phyloP scores from a whole-genome alignment of 345 rosid genomes.

The Eucalyptus marginata region DNA sequence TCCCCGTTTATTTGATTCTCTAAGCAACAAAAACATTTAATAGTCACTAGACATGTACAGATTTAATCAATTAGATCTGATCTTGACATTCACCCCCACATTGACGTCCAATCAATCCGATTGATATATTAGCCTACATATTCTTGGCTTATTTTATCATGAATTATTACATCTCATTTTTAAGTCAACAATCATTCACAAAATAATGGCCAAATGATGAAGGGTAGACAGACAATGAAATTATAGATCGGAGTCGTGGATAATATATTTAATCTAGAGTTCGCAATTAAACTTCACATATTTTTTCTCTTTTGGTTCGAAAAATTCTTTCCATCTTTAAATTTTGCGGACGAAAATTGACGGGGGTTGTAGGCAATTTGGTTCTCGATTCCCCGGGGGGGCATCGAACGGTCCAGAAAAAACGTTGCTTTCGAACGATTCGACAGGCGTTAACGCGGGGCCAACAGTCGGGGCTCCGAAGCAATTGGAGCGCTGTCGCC shows the following conservation, averaged over 20 bases:
- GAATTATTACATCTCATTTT: not conserved
- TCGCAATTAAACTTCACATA: no score
- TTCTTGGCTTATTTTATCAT: not conserved
- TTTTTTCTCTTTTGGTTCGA: not conserved
- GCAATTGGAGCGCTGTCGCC: not conserved
- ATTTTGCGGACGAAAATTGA: not conserved
- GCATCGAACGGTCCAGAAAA: not conserved
- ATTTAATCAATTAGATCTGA: not conserved
- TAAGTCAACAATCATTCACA: not conserved
- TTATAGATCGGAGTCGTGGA: no score
- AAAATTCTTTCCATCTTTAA: not conserved
- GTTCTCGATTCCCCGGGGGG: not conserved
- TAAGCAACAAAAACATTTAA: not conserved
- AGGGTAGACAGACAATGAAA: not conserved
- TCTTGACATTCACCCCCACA: not conserved
- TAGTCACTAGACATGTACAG: not conserved
- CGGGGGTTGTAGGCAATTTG: not conserved
- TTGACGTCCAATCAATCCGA: not conserved
- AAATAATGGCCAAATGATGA: not conserved
- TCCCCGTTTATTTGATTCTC: not conserved
- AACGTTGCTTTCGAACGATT: not conserved
- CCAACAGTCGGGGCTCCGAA: not conserved
- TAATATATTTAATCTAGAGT: not conserved
- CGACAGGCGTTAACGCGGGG: not conserved
- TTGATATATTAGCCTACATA: rapidly evolving